Evolutionary conservation across 257 asterid species (phyloP).

Genomic region (Solanum piurae): DNA sequence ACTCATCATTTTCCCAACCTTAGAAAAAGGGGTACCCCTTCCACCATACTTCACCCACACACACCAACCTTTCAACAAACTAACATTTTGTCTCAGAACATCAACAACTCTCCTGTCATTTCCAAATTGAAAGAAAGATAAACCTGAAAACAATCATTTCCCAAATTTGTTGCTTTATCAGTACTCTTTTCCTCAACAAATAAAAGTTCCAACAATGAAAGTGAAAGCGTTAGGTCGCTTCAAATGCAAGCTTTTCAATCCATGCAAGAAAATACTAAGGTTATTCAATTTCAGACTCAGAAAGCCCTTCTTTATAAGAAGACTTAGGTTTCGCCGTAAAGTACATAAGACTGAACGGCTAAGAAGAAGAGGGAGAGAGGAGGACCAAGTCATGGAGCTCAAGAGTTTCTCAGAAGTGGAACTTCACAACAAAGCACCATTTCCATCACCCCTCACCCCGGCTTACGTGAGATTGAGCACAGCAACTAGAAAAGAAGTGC

Average conservation of each 20-base stretch:
- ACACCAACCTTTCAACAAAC: not conserved
- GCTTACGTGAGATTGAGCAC: slow-evolving; percentile 35
- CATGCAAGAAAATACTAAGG: slow-evolving; percentile 38
- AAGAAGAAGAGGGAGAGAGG: slow-evolving; percentile 12
- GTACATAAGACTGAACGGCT: not conserved
- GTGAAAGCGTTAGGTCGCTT: slow-evolving; percentile 21
- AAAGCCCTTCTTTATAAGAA: slow-evolving; percentile 40
- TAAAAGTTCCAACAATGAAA: not conserved
- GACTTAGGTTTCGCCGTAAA: slow-evolving; percentile 10
- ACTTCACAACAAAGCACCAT: slow-evolving; percentile 35
- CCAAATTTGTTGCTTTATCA: slow-evolving; percentile 10
- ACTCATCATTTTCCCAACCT: not conserved
- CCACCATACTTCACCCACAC: not conserved
- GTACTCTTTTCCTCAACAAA: slow-evolving; percentile 14
- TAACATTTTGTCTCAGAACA: not conserved
- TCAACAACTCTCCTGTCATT: not conserved
- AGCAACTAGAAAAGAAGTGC: not conserved
- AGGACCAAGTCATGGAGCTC: slow-evolving; percentile 32
- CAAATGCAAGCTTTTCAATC: slow-evolving; percentile 38
- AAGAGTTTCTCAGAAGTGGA: slow-evolving; percentile 40
- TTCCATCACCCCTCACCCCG: slow-evolving; percentile 69
- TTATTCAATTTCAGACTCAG: slow-evolving; percentile 35
- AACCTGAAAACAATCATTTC: slow-evolving; percentile 1
- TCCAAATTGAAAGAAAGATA: slow-evolving; percentile 3
- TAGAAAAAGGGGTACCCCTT: not conserved